A percentile compares a stretch with the other conserved stretches of the same genome.
phyloP scores from a whole-genome alignment of 176 grass and related monocot genomes.

The Hsuehochloa calcarea region DNA sequence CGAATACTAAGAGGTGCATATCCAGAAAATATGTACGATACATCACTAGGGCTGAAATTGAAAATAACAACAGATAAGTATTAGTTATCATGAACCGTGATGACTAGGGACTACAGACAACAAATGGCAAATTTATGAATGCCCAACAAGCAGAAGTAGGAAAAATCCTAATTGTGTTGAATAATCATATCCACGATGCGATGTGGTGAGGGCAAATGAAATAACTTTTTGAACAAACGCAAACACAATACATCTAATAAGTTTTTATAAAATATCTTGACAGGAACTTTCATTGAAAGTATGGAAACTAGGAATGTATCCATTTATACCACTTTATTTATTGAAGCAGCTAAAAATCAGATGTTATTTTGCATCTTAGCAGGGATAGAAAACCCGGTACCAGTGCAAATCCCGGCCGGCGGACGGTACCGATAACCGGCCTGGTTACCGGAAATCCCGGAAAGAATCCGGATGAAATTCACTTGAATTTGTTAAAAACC shows the following conservation, averaged over 20 bases:
- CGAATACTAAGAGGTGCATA: conserved; percentile 98
- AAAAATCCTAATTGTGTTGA: neutral
- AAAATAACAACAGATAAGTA: conserved; percentile 37
- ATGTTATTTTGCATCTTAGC: neutral
- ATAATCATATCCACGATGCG: conserved; percentile 7
- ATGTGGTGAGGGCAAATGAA: neutral
- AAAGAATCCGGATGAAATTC: no score
- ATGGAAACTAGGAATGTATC: neutral
- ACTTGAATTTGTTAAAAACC: no score
- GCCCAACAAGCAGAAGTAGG: conserved; percentile 5
- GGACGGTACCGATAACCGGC: no score
- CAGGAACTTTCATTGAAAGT: neutral
- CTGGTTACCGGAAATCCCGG: no score
- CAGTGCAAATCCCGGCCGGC: no score
- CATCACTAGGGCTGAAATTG: conserved; percentile 77
- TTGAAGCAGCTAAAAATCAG: neutral
- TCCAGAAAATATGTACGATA: conserved; percentile 99
- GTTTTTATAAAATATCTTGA: neutral
- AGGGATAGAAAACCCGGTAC: no score
- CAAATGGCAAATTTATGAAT: neutral
- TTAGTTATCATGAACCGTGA: conserved; percentile 26
- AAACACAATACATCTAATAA: neutral
- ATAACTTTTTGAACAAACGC: conserved; percentile 3
- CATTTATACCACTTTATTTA: neutral
- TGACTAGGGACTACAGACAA: neutral